Base-by-base conservation (phyloP, 129 eudicot species). In the Tanacetum coccineum region DNA sequence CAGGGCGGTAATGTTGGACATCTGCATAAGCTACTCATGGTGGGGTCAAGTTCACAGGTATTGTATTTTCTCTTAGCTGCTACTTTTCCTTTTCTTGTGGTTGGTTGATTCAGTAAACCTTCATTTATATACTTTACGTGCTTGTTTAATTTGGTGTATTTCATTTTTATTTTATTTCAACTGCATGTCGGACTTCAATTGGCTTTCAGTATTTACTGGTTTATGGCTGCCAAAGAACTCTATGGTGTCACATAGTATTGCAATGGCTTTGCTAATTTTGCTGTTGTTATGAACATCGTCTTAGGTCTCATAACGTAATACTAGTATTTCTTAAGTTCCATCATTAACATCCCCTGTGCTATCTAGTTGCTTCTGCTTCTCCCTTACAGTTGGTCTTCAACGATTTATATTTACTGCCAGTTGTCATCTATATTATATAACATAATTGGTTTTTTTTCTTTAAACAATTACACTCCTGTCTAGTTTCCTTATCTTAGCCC, bases 1-100 rank as follows among this genome's bases (percentile, higher is more conserved):
- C 82, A 93, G 99, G 99, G 99, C 59, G 99, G 99, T 57, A 86
- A 84, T 82, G 99, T 93, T 9, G 92, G 91, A 63, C 99, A 93
- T 86, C 83, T 93, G 74, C 96, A 93, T 78, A 86, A 89, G 63
- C 79, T 93, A 54, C 87, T 93, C 19, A 54, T 76, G 11, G 88
- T 93, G 13, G 96, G 83, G 50, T 87, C 99, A 70, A 93, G 99
- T 68, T 84, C 99, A 53, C 99, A 93, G 96, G 99, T 93, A 52
- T 22, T 52, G 50, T 76, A 62, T 40, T 17, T 13, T 50, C 11
- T 57, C 48, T 28, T 60, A 51, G 13, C 53, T 44, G 46, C 59
- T 59, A 36, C 50, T 5, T 70, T 59, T 30, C 22, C 9, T 28
- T 48, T 45, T 9, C 42, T 56, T 45, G 56, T 57, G 3, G 26